A percentile compares a stretch with the other conserved stretches of the same genome.
phyloP scores from a whole-genome alignment of 805 yeast species.

The Cyberlindnera veronae region DNA sequence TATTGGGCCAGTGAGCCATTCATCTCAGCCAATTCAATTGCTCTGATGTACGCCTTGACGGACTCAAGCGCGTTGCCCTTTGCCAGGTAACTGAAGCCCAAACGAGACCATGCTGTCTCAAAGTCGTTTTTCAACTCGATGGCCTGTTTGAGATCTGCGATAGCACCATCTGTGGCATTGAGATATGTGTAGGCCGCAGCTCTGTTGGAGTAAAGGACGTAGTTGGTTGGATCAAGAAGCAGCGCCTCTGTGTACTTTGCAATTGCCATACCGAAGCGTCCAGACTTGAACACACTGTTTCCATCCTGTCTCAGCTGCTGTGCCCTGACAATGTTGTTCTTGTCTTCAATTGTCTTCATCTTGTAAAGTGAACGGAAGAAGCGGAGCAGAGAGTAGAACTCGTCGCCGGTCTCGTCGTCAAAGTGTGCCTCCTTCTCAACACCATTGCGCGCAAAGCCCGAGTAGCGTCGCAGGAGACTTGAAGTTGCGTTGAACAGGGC shows the following conservation, averaged over 20 bases:
- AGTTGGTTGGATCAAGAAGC: constrained; percentile 29
- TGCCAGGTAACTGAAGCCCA: constrained; percentile 34
- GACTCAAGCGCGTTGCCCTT: constrained; percentile 36
- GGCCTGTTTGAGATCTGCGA: constrained; percentile 33
- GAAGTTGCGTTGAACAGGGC: constrained; percentile 6
- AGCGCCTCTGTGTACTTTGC: constrained; percentile 37
- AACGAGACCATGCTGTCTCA: constrained; percentile 38
- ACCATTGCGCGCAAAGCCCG: constrained; percentile 13
- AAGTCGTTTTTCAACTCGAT: constrained; percentile 31
- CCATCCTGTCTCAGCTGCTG: constrained; percentile 19
- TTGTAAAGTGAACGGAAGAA: constrained; percentile 16
- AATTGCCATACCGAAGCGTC: constrained; percentile 29
- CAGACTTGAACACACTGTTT: constrained; percentile 16
- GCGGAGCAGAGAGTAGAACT: constrained; percentile 11
- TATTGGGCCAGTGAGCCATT: constrained; percentile 14
- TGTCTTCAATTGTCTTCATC: constrained; percentile 4
- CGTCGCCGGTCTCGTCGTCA: constrained; percentile 19
- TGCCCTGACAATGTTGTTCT: constrained; percentile 6
- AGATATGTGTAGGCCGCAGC: constrained; percentile 38
- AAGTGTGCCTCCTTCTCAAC: constrained; percentile 8
- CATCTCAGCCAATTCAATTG: constrained; percentile 26
- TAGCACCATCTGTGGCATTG: constrained; percentile 34
- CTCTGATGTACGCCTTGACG: constrained; percentile 34
- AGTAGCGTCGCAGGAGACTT: constrained; percentile 14
- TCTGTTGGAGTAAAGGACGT: constrained; percentile 36